Conservation (phyloP, 2,329 filamentous ascomycete genomes). For the Aaosphaeria pasadenensis region DNA sequence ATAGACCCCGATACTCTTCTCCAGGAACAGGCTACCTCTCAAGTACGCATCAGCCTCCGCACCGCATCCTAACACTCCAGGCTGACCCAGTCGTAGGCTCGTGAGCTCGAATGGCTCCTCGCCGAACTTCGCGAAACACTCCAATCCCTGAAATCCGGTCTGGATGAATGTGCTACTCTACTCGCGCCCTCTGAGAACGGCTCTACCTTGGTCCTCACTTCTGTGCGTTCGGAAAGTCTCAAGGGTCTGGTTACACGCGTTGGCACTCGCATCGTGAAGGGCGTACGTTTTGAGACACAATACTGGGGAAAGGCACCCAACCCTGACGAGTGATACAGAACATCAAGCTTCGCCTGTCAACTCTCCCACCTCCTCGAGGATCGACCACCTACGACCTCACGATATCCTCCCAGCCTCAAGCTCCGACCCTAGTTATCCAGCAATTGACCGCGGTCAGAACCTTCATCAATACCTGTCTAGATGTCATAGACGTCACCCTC, state of each 20-base stretch:
- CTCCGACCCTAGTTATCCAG: slow-evolving; percentile 60
- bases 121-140: slow-evolving; percentile 60
- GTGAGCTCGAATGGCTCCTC: slow-evolving; percentile 64
- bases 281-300: slow-evolving; percentile 55
- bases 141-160: slow-evolving; percentile 62
- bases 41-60: slow-evolving; percentile 34
- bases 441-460: slow-evolving; percentile 70
- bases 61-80: slow-evolving; percentile 2
- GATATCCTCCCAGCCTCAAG: slow-evolving; percentile 52
- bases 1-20: slow-evolving; percentile 50
- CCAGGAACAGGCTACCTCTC: slow-evolving; percentile 51
- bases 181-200: slow-evolving; percentile 82
- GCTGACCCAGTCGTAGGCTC: slow-evolving; percentile 38
- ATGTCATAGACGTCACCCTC: slow-evolving; percentile 75
- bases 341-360: slow-evolving; percentile 73
- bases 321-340: slow-evolving; percentile 48
- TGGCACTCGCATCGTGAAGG: slow-evolving; percentile 87
- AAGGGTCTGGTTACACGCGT: slow-evolving; percentile 91
- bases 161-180: slow-evolving; percentile 85
- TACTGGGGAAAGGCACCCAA: not conserved
- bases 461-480: slow-evolving; percentile 79
- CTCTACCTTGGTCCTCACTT: slow-evolving; percentile 85
- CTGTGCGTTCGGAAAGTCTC: slow-evolving; percentile 79
- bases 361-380: slow-evolving; percentile 56
- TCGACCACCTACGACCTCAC: slow-evolving; percentile 50